These are phyloP conservation scores for Clarkia xantiana DNA, from an alignment of 345 rosid species.

Conservation along the genomic window DNA sequence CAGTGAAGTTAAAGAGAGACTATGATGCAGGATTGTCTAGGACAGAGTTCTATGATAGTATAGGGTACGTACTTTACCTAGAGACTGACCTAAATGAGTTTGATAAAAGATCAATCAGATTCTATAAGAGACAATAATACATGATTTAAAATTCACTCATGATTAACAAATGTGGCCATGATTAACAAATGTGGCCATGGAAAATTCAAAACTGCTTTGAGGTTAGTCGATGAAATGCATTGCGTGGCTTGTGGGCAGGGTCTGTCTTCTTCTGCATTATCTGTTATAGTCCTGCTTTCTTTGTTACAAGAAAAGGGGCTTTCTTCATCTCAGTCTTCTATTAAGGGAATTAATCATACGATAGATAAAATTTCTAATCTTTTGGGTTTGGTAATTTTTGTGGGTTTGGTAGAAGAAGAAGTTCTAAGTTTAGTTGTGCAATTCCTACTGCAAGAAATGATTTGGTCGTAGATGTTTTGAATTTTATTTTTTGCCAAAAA, in stretches of 20 bases:
- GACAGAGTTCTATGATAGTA: conserved; percentile 60
- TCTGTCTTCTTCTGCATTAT: conserved; percentile 24
- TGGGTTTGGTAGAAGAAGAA: conserved; percentile 44
- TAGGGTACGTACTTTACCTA: conserved; percentile 74
- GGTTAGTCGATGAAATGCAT: conserved; percentile 42
- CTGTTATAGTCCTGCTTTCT: conserved; percentile 24
- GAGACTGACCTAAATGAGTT: conserved; percentile 50
- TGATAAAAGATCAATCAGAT: conserved; percentile 27
- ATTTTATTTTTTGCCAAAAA: too few relatives aligned
- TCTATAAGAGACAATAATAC: conserved; percentile 32
- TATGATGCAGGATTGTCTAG: conserved; percentile 31
- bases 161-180: conserved; percentile 27
- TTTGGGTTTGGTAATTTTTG: too few relatives aligned
- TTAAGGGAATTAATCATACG: conserved; percentile 23
- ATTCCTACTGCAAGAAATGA: conserved; percentile 47
- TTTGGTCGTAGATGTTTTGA: conserved; percentile 30
- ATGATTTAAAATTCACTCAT: conserved; percentile 43
- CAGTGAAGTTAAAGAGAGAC: conserved; percentile 61
- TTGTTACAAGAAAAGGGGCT: too few relatives aligned
- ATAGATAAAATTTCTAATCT: conserved; percentile 40
- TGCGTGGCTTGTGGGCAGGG: conserved; percentile 72
- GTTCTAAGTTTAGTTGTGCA: conserved; percentile 38
- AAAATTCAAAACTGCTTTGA: conserved; percentile 24
- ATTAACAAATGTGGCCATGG: conserved; percentile 19
- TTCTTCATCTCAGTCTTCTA: conserved; percentile 23